Evolutionary conservation across 352 stramenopile genomes (phyloP).

Genomic region (Pythium brachiatum): DNA sequence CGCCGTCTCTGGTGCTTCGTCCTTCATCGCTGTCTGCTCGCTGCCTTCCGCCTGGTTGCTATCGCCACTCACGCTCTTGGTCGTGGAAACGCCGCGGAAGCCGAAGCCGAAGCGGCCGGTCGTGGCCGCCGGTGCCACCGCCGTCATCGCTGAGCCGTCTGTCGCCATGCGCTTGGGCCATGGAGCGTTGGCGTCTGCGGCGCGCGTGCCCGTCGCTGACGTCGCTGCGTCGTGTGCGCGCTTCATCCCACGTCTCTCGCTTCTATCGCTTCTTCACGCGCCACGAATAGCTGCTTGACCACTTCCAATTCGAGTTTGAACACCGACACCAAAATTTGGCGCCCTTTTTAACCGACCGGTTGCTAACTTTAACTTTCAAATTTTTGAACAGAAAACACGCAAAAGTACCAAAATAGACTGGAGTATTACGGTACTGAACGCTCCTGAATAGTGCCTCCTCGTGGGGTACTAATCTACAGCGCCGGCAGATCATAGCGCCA

Average conservation of each 20-base stretch:
- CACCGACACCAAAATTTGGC: slow-evolving; percentile 13
- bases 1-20: slow-evolving; percentile 5
- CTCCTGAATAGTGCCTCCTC: neutral
- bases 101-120: slow-evolving; percentile 35
- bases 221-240: slow-evolving; percentile 10
- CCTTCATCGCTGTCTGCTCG: slow-evolving; percentile 8
- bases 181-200: slow-evolving; percentile 7
- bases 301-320: neutral
- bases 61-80: slow-evolving; percentile 12
- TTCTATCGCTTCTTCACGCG: slow-evolving; percentile 6
- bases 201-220: neutral
- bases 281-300: neutral
- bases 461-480: neutral
- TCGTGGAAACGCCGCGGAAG: slow-evolving; percentile 23
- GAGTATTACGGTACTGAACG: slow-evolving; percentile 4
- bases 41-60: slow-evolving; percentile 29
- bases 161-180: slow-evolving; percentile 23
- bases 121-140: slow-evolving; percentile 7
- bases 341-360: slow-evolving; percentile 15
- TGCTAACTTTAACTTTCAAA: slow-evolving; percentile 29
- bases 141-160: neutral
- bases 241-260: slow-evolving; percentile 10
- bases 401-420: slow-evolving; percentile 4
- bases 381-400: slow-evolving; percentile 27
- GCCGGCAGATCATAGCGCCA: slow-evolving; percentile 66